Percentiles rank a stretch among this genome's conserved stretches.
phyloP scores from a whole-genome alignment of 306 rosid species.

The Boehmeria nivea region DNA sequence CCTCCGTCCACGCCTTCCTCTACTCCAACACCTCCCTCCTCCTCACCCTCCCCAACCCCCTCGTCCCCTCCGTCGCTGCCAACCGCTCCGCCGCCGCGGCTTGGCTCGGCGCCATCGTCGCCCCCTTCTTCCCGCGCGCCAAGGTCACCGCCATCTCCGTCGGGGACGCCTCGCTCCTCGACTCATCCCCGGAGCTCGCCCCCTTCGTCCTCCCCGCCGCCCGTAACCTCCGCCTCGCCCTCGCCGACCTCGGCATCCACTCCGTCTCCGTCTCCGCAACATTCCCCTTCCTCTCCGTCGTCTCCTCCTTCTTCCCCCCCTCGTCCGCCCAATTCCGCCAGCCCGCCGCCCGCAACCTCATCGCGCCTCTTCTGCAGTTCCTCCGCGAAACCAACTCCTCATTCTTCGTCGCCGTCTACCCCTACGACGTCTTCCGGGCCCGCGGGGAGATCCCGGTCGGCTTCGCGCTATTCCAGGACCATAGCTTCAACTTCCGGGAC shows the following conservation, averaged over 20 bases:
- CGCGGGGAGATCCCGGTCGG: conserved; percentile 61
- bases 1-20: conserved; percentile 48
- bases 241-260: conserved; percentile 63
- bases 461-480: conserved; percentile 61
- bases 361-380: conserved; percentile 64
- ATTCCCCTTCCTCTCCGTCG: conserved; percentile 60
- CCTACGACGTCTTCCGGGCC: conserved; percentile 67
- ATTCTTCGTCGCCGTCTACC: conserved; percentile 71
- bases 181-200: conserved; percentile 29
- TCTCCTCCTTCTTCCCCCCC: conserved; percentile 80
- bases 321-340: conserved; percentile 60
- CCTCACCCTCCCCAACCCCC: conserved; percentile 64
- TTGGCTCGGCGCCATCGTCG: conserved; percentile 65
- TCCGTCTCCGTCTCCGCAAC: conserved; percentile 67
- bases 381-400: conserved; percentile 68
- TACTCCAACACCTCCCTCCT: conserved; percentile 62
- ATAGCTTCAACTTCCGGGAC: conserved; percentile 70
- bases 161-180: conserved; percentile 42
- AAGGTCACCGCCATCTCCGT: conserved; percentile 71
- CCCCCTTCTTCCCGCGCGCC: conserved; percentile 85
- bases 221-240: conserved; percentile 55
- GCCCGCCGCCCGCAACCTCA: conserved; percentile 21
- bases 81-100: conserved; percentile 59
- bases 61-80: conserved; percentile 49
- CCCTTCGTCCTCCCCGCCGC: conserved; percentile 57